Base-by-base conservation (phyloP, 495 filamentous ascomycete species). In the Hypomontagnella submonticulosa region DNA sequence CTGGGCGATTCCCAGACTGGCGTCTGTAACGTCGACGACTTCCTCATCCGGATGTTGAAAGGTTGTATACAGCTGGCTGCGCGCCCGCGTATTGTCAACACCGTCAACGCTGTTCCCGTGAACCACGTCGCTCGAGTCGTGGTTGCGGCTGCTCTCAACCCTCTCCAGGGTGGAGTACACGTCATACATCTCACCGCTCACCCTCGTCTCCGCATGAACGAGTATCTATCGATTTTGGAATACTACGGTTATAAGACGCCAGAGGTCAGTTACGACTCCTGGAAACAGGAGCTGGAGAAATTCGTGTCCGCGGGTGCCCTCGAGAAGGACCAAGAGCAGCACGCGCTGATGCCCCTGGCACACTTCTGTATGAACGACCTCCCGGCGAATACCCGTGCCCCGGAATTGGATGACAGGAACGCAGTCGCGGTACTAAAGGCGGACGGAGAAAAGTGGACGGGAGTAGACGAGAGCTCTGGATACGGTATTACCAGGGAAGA, bases 91-190 rank as follows among this genome's bases (percentile, higher is more conserved):
- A 93, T 99, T 64, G 71, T 80, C 76, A 99, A 97, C 77, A 93
- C 91, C 0, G 87, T 97, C 71, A 99, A 99, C 77, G 86, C 87
- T 72, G 92, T 97, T 3, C 95, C 95, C 0, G 93, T 97, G 20
- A 85, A 88, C 69, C 90, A 95, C 70, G 93, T 97, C 48, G 87
- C 90, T 0, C 81, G 87, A 6, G 84, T 96, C 12, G 89, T 97
- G 18, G 87, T 92, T 19, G 91, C 92, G 0, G 78, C 85, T 37
- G 84, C 88, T 6, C 80, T 96, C 57, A 81, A 87, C 66, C 88
- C 89, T 1, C 53, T 74, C 1, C 80, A 82, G 0, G 77, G 88
- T 18, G 79, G 79, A 37, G 73, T 82, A n/a, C 74, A 81, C 47
- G 80, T 82, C 1, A 34, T 67, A 9, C 91, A 96, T 37, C 88